Percentiles rank a stretch among this genome's conserved stretches.
Conservation (phyloP, 768 basidiomycete genomes). For the Kondoa malvinella region DNA sequence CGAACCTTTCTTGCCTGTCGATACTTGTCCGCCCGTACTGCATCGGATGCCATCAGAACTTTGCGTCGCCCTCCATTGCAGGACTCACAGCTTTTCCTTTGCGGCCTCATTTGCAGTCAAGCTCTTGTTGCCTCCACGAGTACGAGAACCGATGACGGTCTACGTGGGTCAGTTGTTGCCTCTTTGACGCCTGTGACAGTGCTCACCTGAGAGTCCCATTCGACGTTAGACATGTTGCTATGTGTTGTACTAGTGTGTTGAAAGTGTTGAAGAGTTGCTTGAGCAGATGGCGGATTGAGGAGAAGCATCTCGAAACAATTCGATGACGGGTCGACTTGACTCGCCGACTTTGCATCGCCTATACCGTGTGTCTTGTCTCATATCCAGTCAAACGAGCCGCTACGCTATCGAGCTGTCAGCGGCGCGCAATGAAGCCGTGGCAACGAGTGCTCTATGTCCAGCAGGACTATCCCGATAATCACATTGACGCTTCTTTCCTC, state of each 20-base stretch:
- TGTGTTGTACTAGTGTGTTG: neutral
- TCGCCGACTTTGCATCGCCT: too few species aligned
- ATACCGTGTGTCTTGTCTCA: too few species aligned
- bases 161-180: neutral
- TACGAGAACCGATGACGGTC: conserved; percentile 3
- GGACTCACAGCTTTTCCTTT: neutral
- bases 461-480: conserved; percentile 62
- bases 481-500: conserved; percentile 63
- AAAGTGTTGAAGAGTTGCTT: neutral
- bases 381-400: too few species aligned
- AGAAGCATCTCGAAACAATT: neutral
- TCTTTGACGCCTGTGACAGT: neutral
- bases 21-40: neutral
- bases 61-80: neutral
- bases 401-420: too few species aligned
- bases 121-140: neutral
- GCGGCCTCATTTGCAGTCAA: conserved; percentile 1
- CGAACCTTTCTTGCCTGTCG: conserved; percentile 6
- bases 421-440: too few species aligned
- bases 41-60: neutral
- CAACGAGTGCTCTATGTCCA: conserved; percentile 29
- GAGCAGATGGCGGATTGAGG: neutral
- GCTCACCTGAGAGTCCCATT: conserved; percentile 2
- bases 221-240: neutral
- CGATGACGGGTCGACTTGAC: neutral